A percentile compares a stretch with the other conserved stretches of the same genome.
Conservation (phyloP, 2,329 filamentous ascomycete genomes). For the Kalaharituber pfeilii region DNA sequence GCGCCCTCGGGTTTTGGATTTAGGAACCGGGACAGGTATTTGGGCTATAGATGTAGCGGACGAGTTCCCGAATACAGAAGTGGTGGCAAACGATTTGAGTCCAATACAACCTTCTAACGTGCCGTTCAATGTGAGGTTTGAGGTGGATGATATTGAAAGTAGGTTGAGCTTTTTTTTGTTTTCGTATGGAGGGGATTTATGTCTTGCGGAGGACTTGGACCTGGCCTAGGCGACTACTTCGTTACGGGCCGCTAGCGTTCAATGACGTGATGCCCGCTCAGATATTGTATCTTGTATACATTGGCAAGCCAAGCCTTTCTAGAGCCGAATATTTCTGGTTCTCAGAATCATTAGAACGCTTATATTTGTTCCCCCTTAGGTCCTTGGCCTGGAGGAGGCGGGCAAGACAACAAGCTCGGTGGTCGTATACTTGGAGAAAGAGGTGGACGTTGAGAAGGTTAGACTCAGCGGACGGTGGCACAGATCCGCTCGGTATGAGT, state of each 20-base stretch:
- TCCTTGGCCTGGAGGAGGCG: too few species aligned
- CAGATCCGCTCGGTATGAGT: too few species aligned
- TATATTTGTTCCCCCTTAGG: too few species aligned
- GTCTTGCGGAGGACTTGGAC: not conserved
- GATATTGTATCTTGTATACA: not conserved
- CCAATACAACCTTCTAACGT: not conserved
- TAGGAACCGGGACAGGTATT: not conserved
- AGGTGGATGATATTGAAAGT: slow-evolving; percentile 1
- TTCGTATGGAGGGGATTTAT: not conserved
- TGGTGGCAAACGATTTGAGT: not conserved
- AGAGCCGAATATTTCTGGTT: too few species aligned
- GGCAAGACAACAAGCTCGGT: too few species aligned
- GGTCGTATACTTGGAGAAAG: too few species aligned
- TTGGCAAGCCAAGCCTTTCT: not conserved
- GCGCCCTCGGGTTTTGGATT: not conserved
- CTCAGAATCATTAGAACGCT: too few species aligned
- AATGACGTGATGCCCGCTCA: not conserved
- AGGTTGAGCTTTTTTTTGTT: not conserved
- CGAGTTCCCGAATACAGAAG: not conserved
- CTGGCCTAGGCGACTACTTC: too few species aligned
- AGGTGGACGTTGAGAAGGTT: too few species aligned
- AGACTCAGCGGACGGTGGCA: too few species aligned
- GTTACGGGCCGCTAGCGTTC: not conserved
- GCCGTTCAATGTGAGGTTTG: not conserved
- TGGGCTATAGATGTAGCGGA: not conserved